Base-by-base conservation (phyloP, 805 yeast species). In the Kurtzmaniella cleridarum region DNA sequence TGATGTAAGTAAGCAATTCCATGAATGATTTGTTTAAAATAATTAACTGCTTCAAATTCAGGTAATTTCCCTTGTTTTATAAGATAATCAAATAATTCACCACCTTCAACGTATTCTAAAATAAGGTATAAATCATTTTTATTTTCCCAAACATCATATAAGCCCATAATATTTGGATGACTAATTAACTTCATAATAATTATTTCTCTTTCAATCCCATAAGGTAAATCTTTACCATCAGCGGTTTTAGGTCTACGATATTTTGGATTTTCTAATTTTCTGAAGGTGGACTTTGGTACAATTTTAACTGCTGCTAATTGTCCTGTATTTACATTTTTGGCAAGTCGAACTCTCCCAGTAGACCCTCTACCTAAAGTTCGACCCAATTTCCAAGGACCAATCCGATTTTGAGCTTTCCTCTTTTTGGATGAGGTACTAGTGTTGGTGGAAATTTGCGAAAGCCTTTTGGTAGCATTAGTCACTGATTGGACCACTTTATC, bases 351-450 rank as follows among this genome's bases (percentile, higher is more conserved):
- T 45, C 97, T 76, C 17, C 98, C 98, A 1, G 96, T 87, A 11
- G 95, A 84, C n/a, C 98, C 98, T 42, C 95, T 75, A 17, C 98
- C 98, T 37, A 93, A 68, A 2, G 98, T 93, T 48, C 91, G 76
- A 23, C 98, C 98, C 28, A 93, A 69, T 56, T 88, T 85, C 98
- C 98, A 93, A 2, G 98, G 97, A 2, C 98, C 98, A 33, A 93
- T 81, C 49, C 78, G 73, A 46, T 75, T 73, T 49, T 74, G 79
- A 42, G 48, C 48, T 42, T 65, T 59, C 34, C 71, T 69, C 60
- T 53, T 76, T 59, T 65, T 62, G 39, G 57, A 57, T 11, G 63
- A 67, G 48, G 55, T 63, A 44, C 59, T 62, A 16, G 74, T 68
- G 44, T 58, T 60, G 37, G 76, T 67, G 31, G 73, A 54, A 51